Evolutionary conservation across 768 basidiomycete species (phyloP).

Genomic region (Collybia sordida): DNA sequence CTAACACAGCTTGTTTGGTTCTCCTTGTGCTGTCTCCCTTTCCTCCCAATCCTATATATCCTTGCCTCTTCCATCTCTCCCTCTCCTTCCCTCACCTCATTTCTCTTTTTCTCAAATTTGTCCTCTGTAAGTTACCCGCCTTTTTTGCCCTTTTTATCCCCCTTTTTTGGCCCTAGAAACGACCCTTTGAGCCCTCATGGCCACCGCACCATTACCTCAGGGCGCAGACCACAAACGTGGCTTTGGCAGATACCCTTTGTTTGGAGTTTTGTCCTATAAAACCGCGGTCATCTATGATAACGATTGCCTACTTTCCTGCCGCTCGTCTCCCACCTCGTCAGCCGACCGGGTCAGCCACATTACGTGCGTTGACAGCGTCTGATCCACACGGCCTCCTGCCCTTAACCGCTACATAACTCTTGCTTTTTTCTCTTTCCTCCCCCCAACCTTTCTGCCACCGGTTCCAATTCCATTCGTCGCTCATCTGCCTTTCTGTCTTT

Average conservation of each 20-base stretch:
- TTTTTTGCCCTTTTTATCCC: conserved; percentile 9
- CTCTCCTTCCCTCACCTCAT: conserved; percentile 19
- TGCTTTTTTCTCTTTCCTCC: conserved; percentile 21
- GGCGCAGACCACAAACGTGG: conserved; percentile 15
- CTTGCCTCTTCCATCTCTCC: conserved; percentile 26
- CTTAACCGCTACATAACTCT: conserved; percentile 32
- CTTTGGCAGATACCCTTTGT: conserved; percentile 9
- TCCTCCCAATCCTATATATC: conserved; percentile 26
- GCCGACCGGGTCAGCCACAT: conserved; percentile 34
- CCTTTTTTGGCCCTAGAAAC: conserved; percentile 7
- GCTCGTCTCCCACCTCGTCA: conserved; percentile 16
- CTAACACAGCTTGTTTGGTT: conserved; percentile 44
- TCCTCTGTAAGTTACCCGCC: conserved; percentile 22
- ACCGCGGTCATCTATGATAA: conserved; percentile 5
- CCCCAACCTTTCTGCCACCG: conserved; percentile 12
- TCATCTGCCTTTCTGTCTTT: conserved; percentile 13
- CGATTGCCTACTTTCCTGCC: not conserved
- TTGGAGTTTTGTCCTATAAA: not conserved
- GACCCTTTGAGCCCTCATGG: conserved; percentile 7
- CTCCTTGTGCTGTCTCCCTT: conserved; percentile 37
- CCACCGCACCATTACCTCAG: conserved; percentile 11
- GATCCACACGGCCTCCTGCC: conserved; percentile 43
- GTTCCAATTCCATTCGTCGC: conserved; percentile 10
- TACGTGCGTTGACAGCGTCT: conserved; percentile 36
- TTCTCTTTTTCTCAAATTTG: conserved; percentile 9